phyloP scores from a whole-genome alignment of 164 flowering plant species.

The Aristolochia fimbriata region DNA sequence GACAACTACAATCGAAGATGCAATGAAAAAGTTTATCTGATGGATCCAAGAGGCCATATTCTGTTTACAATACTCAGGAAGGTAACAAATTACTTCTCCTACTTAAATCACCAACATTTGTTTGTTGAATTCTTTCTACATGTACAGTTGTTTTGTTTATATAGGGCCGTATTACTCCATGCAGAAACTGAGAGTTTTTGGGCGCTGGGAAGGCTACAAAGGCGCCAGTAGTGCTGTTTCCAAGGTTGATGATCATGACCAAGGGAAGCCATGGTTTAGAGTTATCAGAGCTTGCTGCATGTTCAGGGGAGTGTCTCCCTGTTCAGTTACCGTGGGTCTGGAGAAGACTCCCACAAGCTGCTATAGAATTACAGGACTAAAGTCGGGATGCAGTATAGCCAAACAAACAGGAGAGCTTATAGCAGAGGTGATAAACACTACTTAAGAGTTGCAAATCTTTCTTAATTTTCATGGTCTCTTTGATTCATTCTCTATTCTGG shows the following conservation, averaged over 20 bases:
- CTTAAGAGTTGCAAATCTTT: background rate
- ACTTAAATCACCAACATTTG: background rate
- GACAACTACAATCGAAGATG: constrained; percentile 26
- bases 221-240: background rate
- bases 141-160: background rate
- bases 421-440: constrained; percentile 8
- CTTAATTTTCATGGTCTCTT: background rate
- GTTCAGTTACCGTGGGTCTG: constrained; percentile 10
- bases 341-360: constrained; percentile 1
- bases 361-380: constrained; percentile 9
- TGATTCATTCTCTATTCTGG: background rate
- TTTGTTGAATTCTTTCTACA: background rate
- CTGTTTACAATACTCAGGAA: constrained; percentile 19
- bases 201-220: constrained; percentile 23
- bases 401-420: constrained; percentile 14
- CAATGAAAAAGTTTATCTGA: constrained; percentile 20
- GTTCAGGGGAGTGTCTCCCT: constrained; percentile 7
- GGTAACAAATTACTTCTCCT: constrained; percentile 12
- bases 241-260: constrained; percentile 4
- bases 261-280: constrained; percentile 18
- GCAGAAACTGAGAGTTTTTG: constrained; percentile 15
- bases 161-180: background rate
- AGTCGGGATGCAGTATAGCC: constrained; percentile 20
- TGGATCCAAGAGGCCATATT: constrained; percentile 28
- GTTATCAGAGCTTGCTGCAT: constrained; percentile 15